These are phyloP conservation scores for Leishmania tropica DNA, from an alignment of 208 protist species.

Conservation along the genomic window DNA sequence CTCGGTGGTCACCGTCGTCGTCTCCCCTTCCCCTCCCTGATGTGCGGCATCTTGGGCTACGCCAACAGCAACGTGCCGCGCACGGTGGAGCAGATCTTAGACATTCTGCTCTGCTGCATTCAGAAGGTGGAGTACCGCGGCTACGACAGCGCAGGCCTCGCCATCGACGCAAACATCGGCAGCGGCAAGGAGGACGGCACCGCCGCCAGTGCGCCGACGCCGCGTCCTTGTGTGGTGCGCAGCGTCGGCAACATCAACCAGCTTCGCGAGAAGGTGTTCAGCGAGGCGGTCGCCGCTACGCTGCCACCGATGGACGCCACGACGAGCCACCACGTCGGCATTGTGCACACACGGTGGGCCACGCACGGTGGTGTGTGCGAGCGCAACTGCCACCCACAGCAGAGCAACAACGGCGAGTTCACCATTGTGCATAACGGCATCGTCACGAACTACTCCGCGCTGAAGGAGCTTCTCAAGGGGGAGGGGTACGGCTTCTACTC, in stretches of 20 bases:
- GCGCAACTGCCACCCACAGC: constrained; percentile 95
- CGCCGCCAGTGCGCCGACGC: constrained; percentile 1
- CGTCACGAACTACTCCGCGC: constrained; percentile 92
- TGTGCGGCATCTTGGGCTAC: constrained; percentile 94
- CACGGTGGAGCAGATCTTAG: constrained; percentile 61
- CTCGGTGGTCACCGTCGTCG: not conserved
- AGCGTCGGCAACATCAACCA: constrained; percentile 82
- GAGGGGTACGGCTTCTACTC: constrained; percentile 86
- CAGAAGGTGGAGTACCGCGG: constrained; percentile 95
- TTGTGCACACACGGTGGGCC: constrained; percentile 98
- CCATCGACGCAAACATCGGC: constrained; percentile 45
- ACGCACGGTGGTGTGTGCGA: constrained; percentile 95
- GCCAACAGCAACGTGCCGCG: constrained; percentile 42
- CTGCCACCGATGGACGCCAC: constrained; percentile 44
- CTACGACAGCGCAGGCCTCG: constrained; percentile 96
- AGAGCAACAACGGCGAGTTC: constrained; percentile 78
- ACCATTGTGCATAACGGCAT: constrained; percentile 97
- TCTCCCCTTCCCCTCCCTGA: not conserved
- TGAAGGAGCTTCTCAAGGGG: constrained; percentile 72
- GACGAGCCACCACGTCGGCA: constrained; percentile 64
- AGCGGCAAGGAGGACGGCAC: not conserved
- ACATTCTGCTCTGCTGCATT: constrained; percentile 82
- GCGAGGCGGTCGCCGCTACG: constrained; percentile 14
- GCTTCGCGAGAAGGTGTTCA: constrained; percentile 60
- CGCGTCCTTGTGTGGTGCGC: constrained; percentile 56